Base-by-base conservation (phyloP, 139 green algal species). In the Chlamydomonas incerta region DNA sequence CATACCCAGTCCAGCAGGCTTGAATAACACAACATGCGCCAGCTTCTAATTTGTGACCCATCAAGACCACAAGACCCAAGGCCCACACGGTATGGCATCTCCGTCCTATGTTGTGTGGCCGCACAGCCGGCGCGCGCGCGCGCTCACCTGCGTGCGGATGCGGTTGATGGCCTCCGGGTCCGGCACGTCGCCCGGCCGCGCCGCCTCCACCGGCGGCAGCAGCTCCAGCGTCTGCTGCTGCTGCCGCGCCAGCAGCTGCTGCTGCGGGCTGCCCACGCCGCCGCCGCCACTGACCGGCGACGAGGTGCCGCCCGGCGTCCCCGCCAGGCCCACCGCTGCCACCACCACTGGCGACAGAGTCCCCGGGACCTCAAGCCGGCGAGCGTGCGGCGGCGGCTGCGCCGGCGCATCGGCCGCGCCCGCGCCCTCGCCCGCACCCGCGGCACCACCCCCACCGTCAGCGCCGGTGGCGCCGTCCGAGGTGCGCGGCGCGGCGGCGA, bases 221-320 rank as follows among this genome's bases (percentile, higher is more conserved):
- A 85, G 79, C 47, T 67, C 33, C 63, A 85, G 79, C 37, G 75
- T 66, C 66, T 85, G 79, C 79, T 76, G 65, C 79, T 85, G 79
- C 65, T 76, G 65, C 31, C 17, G 35, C 69, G 69, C 69, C 35
- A 74, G 63, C 14, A 20, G n/a, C 41, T 50, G 41, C 41, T 50
- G n/a, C n/a, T 41, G 31, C n/a, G 65, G 62, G 28, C 26, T 14
- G 28, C 62, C 18, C 26, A 31, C 62, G 62, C 24, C 24, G 26
- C 62, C 24, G 62, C 28, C 26, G 41, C 41, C 41, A 8, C 41
- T 50, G 41, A 50, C 41, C 6, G 41, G 41, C 41, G 41, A 50
- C 5, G 41, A 50, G 6, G 41, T 50, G 41, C 41, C 41, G 41
- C 41, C 41, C 41, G 41, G 41, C 41, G 41, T 50, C 6, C 41